Evolutionary conservation across 768 basidiomycete species (phyloP), one percentile per base, ranked within the genome.

Genomic region (Guyanaporus albipodus): DNA sequence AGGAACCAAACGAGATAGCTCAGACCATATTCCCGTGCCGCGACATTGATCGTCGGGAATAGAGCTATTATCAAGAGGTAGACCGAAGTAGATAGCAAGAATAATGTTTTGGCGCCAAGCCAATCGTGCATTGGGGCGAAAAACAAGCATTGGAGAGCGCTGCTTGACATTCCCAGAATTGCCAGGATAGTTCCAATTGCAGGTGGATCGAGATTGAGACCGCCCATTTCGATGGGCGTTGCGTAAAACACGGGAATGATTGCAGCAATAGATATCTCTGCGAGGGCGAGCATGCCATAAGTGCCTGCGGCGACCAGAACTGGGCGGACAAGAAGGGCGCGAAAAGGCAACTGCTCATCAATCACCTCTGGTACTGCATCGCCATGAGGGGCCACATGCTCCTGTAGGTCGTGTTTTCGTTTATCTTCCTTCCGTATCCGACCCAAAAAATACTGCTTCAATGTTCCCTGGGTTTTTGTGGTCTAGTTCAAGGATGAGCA

Each of bases 231-330:
- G 4, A 69, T 54, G 3, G 66, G 58, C 23, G 61, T 59, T 22
- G 64, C 54, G 12, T 61, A 64, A 49, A 66, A 70, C 26, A 70
- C 48, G 1, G 71, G 68, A 6, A 57, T 22, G 11, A 73, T 32
- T 4, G 82, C 74, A 34, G 76, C 77, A 53, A 77, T 77, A 8
- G 79, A 62, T 35, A 87, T 85, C 45, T 87, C 85, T 39, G 82
- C 64, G 10, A 87, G 68, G 4, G 83, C 75, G 19, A 82, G 70
- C 23, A 64, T 62, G 7, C 77, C 80, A 59, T 88, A 88, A 57
- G 82, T 85, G 9, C 69, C 68, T 4, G 77, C 73, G 10, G 83
- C 74, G 38, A 82, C 61, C 19, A 84, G 53, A 2, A 89, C 83
- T 15, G 68, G 73, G 4, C 67, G 72, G 15, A 71, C 21, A 18